Base-by-base conservation (phyloP, 148 eudicot species). In the Euryodendron excelsum region DNA sequence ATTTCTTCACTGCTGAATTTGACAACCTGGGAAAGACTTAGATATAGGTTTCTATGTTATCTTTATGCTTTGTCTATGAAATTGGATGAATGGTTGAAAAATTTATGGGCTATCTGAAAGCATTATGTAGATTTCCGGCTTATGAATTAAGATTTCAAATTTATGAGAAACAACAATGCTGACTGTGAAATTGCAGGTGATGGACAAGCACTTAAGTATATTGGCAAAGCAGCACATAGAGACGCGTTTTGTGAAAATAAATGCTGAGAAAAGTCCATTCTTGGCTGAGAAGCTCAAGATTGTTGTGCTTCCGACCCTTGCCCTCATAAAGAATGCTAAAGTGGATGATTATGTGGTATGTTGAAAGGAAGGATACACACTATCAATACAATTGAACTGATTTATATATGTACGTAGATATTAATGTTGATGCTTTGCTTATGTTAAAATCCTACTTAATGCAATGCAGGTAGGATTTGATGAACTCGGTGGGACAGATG, bases 201-300 rank as follows among this genome's bases (percentile, higher is more conserved):
- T 96, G 91, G 97, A 93, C 87, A 96, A 91, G 84, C 99, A 93
- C 87, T 66, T 93, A 81, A 83, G 88, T 77, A 88, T 90, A 71
- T 79, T 96, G 79, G 98, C 99, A 36, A 93, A 89, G 85, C 94
- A 93, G 84, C 97, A 95, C 75, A 87, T 93, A 14, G 99, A 95
- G 87, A 95, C 99, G 48, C 97, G 93, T 10, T 90, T 93, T 73
- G 85, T 95, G 62, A 95, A 91, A 87, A 84, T 95, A 78, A 80
- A 93, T 41, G 99, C 96, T 14, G 97, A 93, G 88, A 95, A 95
- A 84, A 93, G 96, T 59, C 98, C 91, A n/a, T 95, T 91, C 84
- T 84, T 94, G 87, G 90, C 94, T 5, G 98, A 92, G 85, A 94
- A 91, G 80, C 92, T 94, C 78, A 93, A 86, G 83, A 91, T 94